These are phyloP conservation scores for Neonothopanus nambi DNA, from an alignment of 1,284 basidiomycete species.

Conservation along the genomic window DNA sequence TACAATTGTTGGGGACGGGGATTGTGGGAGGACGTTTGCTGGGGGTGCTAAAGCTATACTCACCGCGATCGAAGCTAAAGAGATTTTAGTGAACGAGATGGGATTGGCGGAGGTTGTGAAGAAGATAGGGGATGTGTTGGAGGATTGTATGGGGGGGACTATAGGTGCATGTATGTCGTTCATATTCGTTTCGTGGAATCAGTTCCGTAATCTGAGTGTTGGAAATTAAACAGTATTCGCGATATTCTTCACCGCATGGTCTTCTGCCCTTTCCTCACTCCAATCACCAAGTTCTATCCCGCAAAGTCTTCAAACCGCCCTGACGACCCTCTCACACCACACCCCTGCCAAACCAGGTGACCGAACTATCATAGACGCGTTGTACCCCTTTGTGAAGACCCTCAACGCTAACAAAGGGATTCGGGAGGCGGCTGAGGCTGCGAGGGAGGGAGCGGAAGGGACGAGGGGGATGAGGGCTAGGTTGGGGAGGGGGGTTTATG, in stretches of 20 bases:
- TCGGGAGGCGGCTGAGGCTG: neutral
- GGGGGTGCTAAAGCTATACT: slow-evolving; percentile 32
- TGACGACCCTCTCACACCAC: slow-evolving; percentile 38
- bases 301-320: slow-evolving; percentile 30
- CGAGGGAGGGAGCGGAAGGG: slow-evolving; percentile 41
- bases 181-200: too few species aligned
- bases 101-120: slow-evolving; percentile 19
- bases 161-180: slow-evolving; percentile 35
- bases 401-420: slow-evolving; percentile 19
- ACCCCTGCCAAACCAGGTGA: slow-evolving; percentile 56
- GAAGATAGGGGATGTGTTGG: slow-evolving; percentile 29
- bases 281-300: slow-evolving; percentile 18
- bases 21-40: slow-evolving; percentile 39
- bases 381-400: slow-evolving; percentile 45
- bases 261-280: slow-evolving; percentile 1
- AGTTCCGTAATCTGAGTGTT: neutral
- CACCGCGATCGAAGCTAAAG: slow-evolving; percentile 15
- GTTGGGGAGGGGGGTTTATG: slow-evolving; percentile 53
- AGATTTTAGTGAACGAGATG: slow-evolving; percentile 14
- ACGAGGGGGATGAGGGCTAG: slow-evolving; percentile 48
- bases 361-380: slow-evolving; percentile 54
- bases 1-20: slow-evolving; percentile 38
- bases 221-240: slow-evolving; percentile 43
- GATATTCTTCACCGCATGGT: slow-evolving; percentile 46
- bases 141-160: slow-evolving; percentile 39